phyloP scores from a whole-genome alignment of 2,329 filamentous ascomycete species.

The Trichoderma oligosporum region DNA sequence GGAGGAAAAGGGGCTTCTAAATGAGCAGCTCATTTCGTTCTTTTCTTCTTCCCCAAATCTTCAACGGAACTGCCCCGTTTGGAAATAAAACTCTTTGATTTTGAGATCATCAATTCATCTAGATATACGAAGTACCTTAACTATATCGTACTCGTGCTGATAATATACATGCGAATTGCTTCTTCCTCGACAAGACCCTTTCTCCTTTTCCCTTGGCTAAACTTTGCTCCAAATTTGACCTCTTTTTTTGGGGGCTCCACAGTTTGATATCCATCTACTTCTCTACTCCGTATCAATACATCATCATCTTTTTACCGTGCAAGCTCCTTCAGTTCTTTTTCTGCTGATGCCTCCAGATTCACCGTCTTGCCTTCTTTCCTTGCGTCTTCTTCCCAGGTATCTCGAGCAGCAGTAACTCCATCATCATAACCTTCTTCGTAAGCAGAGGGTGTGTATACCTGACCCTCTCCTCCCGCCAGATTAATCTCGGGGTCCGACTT shows the following conservation, averaged over 20 bases:
- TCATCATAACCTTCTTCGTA: constrained; percentile 35
- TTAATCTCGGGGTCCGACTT: constrained; percentile 64
- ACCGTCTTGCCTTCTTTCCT: not conserved
- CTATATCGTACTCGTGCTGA: constrained; percentile 4
- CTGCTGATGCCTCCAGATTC: not conserved
- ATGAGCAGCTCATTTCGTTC: constrained; percentile 16
- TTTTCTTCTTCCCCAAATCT: not conserved
- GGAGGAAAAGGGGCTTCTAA: not conserved
- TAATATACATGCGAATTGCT: constrained; percentile 11
- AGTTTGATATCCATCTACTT: not conserved
- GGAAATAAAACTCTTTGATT: too few species aligned
- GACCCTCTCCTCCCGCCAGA: constrained; percentile 45
- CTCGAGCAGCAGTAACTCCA: constrained; percentile 6
- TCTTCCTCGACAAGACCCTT: not conserved
- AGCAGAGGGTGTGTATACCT: constrained; percentile 47
- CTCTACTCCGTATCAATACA: not conserved
- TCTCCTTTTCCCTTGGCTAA: not conserved
- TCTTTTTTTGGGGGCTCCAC: too few species aligned
- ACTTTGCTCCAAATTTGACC: not conserved
- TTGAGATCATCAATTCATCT: constrained; percentile 6
- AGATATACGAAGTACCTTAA: not conserved
- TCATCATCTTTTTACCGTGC: not conserved
- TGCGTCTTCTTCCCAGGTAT: constrained; percentile 26
- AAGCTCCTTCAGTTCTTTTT: not conserved
- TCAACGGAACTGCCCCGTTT: not conserved